Percentiles rank a stretch among this genome's conserved stretches.
Evolutionary conservation across 768 basidiomycete genomes (phyloP).

Genomic region (Phaeotremella fagi): DNA sequence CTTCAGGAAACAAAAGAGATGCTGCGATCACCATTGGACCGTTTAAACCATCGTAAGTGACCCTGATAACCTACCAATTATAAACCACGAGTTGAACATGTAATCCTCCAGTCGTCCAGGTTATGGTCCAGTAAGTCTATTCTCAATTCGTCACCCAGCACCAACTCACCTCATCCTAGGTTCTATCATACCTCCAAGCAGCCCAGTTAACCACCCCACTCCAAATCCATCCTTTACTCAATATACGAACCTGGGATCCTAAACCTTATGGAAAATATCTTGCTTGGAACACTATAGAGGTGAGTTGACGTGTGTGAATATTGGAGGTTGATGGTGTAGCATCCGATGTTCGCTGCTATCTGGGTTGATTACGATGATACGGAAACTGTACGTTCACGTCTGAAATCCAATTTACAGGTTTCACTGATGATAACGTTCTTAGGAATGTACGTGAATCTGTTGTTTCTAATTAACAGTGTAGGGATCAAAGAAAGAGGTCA

Average conservation of each 20-base stretch:
- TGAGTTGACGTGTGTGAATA: slow-evolving; percentile 8
- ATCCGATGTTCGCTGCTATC: slow-evolving; percentile 48
- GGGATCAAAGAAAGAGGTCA: slow-evolving; percentile 49
- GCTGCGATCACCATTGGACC: slow-evolving; percentile 42
- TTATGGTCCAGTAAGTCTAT: slow-evolving; percentile 38
- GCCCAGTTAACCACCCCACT: slow-evolving; percentile 43
- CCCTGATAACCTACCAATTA: no score
- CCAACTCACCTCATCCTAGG: not conserved
- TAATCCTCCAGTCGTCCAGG: slow-evolving; percentile 48
- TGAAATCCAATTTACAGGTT: not conserved
- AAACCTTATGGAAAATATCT: slow-evolving; percentile 47
- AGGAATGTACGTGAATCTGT: slow-evolving; percentile 34
- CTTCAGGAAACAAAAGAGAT: slow-evolving; percentile 9
- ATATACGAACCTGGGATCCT: slow-evolving; percentile 45
- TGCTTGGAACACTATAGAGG: slow-evolving; percentile 44
- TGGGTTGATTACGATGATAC: slow-evolving; percentile 49
- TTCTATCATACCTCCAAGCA: slow-evolving; percentile 47
- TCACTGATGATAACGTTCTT: no score
- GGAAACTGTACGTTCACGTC: slow-evolving; percentile 34
- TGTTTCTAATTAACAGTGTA: no score
- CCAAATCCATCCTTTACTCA: slow-evolving; percentile 43
- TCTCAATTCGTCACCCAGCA: not conserved
- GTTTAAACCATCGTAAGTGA: slow-evolving; percentile 42
- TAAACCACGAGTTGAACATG: no score
- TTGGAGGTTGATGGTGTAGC: slow-evolving; percentile 15